Evolutionary conservation across 768 basidiomycete genomes (phyloP).

Genomic region (Trametes cubensis): DNA sequence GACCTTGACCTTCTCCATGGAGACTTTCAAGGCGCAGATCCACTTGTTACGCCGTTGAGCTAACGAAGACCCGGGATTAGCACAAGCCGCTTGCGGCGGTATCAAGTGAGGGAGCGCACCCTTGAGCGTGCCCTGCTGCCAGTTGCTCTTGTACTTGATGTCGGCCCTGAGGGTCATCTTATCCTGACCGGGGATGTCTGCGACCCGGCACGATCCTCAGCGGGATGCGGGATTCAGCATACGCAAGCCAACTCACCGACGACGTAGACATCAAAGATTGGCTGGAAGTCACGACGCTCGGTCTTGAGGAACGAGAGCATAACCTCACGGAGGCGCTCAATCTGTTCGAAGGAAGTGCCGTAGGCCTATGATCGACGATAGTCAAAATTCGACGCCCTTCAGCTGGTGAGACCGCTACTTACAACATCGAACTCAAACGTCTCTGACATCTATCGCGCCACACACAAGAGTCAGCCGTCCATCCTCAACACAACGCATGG

Average conservation of each 20-base stretch:
- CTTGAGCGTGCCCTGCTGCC: slow-evolving; percentile 77
- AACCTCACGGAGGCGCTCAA: slow-evolving; percentile 71
- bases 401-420: background rate
- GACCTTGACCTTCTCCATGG: slow-evolving; percentile 69
- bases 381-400: background rate
- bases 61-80: too few relatives aligned
- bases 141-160: slow-evolving; percentile 90
- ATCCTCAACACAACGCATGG: background rate
- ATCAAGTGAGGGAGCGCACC: too few relatives aligned
- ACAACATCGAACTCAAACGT: slow-evolving; percentile 78
- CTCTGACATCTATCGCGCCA: slow-evolving; percentile 61
- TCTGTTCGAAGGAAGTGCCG: slow-evolving; percentile 76
- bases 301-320: slow-evolving; percentile 79
- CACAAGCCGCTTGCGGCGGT: too few relatives aligned
- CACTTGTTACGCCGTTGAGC: slow-evolving; percentile 84
- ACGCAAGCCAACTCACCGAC: slow-evolving; percentile 45
- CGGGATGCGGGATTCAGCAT: background rate
- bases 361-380: slow-evolving; percentile 43
- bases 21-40: slow-evolving; percentile 83
- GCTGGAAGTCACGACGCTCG: slow-evolving; percentile 76
- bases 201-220: slow-evolving; percentile 17
- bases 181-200: slow-evolving; percentile 79
- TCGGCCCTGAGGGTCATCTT: slow-evolving; percentile 77
- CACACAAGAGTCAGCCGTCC: background rate
- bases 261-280: slow-evolving; percentile 72